Evolutionary conservation across 192 early-diverging fungal genomes (phyloP).

Genomic region (Podila horticola): DNA sequence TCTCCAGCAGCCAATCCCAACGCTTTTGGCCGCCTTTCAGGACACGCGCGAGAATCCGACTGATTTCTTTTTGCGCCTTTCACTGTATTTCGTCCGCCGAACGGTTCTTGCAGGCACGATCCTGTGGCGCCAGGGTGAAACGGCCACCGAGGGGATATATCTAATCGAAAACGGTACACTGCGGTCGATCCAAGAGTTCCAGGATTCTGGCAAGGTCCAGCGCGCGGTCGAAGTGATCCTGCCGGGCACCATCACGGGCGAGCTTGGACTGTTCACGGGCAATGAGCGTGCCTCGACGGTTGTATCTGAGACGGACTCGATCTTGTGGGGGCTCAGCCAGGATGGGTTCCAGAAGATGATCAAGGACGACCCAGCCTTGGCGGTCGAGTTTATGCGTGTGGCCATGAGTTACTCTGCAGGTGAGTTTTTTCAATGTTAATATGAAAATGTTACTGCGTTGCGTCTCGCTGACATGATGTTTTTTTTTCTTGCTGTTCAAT

Average conservation of each 20-base stretch:
- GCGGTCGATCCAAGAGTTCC: slow-evolving; percentile 49
- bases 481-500: not conserved
- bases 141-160: slow-evolving; percentile 69
- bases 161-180: slow-evolving; percentile 79
- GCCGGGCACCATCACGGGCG: slow-evolving; percentile 90
- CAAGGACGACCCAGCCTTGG: slow-evolving; percentile 72
- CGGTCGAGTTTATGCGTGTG: slow-evolving; percentile 80
- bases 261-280: slow-evolving; percentile 81
- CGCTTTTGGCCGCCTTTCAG: slow-evolving; percentile 71
- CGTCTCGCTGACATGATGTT: not conserved
- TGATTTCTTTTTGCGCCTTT: slow-evolving; percentile 67
- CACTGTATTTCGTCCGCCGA: slow-evolving; percentile 72
- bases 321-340: slow-evolving; percentile 81
- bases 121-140: slow-evolving; percentile 75
- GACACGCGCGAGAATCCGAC: slow-evolving; percentile 63
- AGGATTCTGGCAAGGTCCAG: slow-evolving; percentile 28
- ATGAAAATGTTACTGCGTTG: too few species aligned
- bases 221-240: slow-evolving; percentile 81
- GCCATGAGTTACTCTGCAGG: slow-evolving; percentile 80
- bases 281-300: slow-evolving; percentile 64
- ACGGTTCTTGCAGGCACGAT: slow-evolving; percentile 61
- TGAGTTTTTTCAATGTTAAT: slow-evolving; percentile 16
- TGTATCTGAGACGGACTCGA: slow-evolving; percentile 69
- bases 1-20: slow-evolving; percentile 60
- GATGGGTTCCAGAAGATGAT: slow-evolving; percentile 73